A percentile compares a stretch with the other conserved stretches of the same genome.
These are phyloP conservation scores for Artemisia tridentata DNA, from an alignment of 129 eudicot species.

Conservation along the genomic window DNA sequence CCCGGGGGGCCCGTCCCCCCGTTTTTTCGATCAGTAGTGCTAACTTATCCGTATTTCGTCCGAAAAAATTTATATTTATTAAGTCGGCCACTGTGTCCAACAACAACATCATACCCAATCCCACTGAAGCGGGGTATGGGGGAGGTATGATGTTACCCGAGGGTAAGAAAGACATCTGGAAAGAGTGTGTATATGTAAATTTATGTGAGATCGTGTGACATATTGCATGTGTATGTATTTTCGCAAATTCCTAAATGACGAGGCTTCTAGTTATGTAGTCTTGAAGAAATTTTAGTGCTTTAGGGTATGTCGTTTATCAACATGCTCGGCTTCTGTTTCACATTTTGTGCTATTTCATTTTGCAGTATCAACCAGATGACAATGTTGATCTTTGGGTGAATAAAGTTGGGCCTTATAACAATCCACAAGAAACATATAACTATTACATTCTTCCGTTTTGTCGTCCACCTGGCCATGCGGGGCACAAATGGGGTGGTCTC, in stretches of 20 bases:
- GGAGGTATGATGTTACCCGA: too few species aligned
- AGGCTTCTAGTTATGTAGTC: background rate
- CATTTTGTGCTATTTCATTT: conserved; percentile 15
- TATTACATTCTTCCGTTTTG: conserved; percentile 87
- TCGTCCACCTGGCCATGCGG: conserved; percentile 52
- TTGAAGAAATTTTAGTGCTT: background rate
- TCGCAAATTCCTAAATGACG: background rate
- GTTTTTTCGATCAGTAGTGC: too few species aligned
- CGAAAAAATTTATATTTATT: too few species aligned
- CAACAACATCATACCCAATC: too few species aligned
- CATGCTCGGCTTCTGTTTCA: conserved; percentile 1
- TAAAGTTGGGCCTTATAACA: conserved; percentile 88
- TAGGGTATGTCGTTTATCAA: background rate
- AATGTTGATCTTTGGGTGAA: conserved; percentile 71
- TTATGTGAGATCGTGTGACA: too few species aligned
- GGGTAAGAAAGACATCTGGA: too few species aligned
- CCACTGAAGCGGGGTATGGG: too few species aligned
- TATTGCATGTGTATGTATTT: background rate
- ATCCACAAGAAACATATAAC: conserved; percentile 91
- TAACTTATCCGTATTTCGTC: too few species aligned
- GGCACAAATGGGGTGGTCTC: conserved; percentile 90
- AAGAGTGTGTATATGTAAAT: too few species aligned
- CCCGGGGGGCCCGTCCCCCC: too few species aligned
- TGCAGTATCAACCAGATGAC: conserved; percentile 68
- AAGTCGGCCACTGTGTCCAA: too few species aligned